Evolutionary conservation across 148 eudicot genomes (phyloP).

Genomic region (Amaranthus cruentus): DNA sequence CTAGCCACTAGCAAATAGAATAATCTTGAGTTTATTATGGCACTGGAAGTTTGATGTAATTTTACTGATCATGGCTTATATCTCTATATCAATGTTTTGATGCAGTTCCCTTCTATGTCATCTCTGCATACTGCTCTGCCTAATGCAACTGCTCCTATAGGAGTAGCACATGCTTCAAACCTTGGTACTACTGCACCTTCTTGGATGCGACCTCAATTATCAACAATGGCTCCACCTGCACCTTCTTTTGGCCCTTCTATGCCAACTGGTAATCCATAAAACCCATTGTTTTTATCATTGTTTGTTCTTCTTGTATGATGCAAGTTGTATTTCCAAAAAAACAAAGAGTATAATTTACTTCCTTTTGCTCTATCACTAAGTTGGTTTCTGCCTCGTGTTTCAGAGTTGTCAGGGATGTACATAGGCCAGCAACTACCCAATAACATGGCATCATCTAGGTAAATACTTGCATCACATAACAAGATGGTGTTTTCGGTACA

Average conservation of each 20-base stretch:
- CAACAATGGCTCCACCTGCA: slow-evolving; percentile 41
- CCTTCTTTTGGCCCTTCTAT: slow-evolving; percentile 39
- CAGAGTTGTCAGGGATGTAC: slow-evolving; percentile 47
- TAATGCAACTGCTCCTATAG: slow-evolving; percentile 41
- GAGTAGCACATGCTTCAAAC: slow-evolving; percentile 42
- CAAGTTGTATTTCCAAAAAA: neutral
- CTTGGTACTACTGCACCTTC: slow-evolving; percentile 36
- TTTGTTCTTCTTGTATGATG: neutral
- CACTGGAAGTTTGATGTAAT: slow-evolving; percentile 6
- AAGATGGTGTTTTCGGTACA: neutral
- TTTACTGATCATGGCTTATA: neutral
- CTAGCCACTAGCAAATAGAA: no score
- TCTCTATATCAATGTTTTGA: slow-evolving; percentile 8
- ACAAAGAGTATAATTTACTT: neutral
- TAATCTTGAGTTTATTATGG: neutral
- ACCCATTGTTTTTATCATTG: neutral
- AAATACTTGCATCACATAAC: slow-evolving; percentile 12
- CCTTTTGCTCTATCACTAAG: neutral
- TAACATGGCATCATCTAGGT: slow-evolving; percentile 54
- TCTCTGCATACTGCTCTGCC: slow-evolving; percentile 79
- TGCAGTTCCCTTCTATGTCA: slow-evolving; percentile 81
- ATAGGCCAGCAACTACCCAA: slow-evolving; percentile 50
- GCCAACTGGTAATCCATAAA: slow-evolving; percentile 24
- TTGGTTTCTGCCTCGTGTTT: slow-evolving; percentile 15
- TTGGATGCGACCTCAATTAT: slow-evolving; percentile 43